Conservation (phyloP, 139 green algal genomes). For the Ostreobium quekettii region DNA sequence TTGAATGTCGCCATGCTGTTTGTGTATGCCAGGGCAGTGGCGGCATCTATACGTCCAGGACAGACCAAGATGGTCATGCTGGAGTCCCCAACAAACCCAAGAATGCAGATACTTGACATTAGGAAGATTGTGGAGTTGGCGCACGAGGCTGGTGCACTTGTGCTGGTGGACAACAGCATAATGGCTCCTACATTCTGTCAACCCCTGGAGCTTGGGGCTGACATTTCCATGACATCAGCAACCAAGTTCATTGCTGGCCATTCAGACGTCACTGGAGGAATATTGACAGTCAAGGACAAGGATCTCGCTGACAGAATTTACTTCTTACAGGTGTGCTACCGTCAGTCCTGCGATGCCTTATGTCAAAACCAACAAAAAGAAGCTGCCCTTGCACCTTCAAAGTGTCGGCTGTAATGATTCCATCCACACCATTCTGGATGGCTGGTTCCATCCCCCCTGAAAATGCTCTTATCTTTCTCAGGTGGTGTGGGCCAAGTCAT, state of each 20-base stretch:
- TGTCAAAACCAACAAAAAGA: too few species aligned
- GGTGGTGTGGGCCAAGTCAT: too few species aligned
- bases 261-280: constrained; percentile 85
- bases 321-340: constrained; percentile 64
- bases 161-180: constrained; percentile 95
- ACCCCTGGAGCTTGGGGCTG: constrained; percentile 79
- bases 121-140: constrained; percentile 54
- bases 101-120: constrained; percentile 94
- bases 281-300: constrained; percentile 71
- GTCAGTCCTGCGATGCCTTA: too few species aligned
- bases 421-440: too few species aligned
- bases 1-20: too few species aligned
- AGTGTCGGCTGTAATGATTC: too few species aligned
- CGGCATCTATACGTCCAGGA: constrained; percentile 31
- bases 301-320: constrained; percentile 76
- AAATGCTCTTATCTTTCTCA: too few species aligned
- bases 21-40: constrained; percentile 5
- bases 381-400: too few species aligned
- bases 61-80: constrained; percentile 88
- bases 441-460: too few species aligned
- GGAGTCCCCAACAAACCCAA: constrained; percentile 97
- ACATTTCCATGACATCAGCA: constrained; percentile 93
- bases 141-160: constrained; percentile 65
- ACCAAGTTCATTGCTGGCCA: constrained; percentile 97
- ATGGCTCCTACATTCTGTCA: constrained; percentile 78